These are phyloP conservation scores for Brachypodium distachyon DNA, from an alignment of 202 grass and related monocot genomes.

Conservation along the genomic window DNA sequence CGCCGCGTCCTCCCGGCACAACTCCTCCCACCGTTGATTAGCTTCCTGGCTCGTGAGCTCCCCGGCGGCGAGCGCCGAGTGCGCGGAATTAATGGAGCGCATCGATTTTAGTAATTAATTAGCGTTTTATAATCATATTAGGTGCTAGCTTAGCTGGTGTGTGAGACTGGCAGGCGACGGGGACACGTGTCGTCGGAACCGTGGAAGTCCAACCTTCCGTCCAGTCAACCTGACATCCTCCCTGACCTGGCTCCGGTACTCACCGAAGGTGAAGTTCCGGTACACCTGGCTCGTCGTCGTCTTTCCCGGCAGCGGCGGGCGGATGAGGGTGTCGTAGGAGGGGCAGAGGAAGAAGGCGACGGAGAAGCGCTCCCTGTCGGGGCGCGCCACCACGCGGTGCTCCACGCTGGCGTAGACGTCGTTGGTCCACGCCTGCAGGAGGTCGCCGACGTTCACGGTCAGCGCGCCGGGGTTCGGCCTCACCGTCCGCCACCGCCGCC, in stretches of 20 bases:
- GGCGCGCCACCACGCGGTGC: constrained; percentile 49
- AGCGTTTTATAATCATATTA: not conserved
- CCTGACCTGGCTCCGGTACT: constrained; percentile 48
- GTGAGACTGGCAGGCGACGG: not conserved
- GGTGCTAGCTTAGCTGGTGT: not conserved
- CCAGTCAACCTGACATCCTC: constrained; percentile 51
- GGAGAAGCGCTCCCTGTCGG: constrained; percentile 42
- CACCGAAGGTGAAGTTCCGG: constrained; percentile 58
- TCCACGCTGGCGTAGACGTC: constrained; percentile 55
- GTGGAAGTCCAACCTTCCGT: constrained; percentile 47
- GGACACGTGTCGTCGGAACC: constrained; percentile 34
- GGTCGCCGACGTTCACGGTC: constrained; percentile 70
- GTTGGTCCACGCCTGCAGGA: constrained; percentile 86
- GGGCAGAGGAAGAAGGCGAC: constrained; percentile 74
- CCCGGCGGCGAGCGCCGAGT: no score
- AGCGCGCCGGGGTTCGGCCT: constrained; percentile 39
- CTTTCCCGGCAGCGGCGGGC: no score
- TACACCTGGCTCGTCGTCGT: constrained; percentile 22
- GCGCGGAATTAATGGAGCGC: no score
- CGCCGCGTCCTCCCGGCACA: no score
- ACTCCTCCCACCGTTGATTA: no score
- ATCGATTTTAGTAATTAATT: no score
- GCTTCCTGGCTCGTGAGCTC: no score
- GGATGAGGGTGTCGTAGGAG: constrained; percentile 41
- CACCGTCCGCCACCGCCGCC: constrained; percentile 45